Conservation (phyloP, 2,329 filamentous ascomycete species). For the Sphaerulina vaccinii region DNA sequence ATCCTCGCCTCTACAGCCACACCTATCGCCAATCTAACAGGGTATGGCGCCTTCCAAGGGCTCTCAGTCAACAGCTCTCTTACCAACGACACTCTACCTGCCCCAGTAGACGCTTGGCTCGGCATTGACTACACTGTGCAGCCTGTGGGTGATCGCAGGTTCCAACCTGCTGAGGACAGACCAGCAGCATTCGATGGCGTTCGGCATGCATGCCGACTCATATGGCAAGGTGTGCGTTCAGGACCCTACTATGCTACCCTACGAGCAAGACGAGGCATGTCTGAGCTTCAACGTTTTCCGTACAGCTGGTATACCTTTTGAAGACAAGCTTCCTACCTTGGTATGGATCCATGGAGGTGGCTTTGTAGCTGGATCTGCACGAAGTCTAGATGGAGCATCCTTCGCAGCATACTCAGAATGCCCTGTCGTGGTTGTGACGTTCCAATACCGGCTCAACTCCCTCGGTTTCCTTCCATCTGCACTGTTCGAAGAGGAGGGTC, state of each 20-base stretch:
- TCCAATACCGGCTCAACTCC: slow-evolving; percentile 63
- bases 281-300: slow-evolving; percentile 60
- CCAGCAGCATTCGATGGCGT: slow-evolving; percentile 26
- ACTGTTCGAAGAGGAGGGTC: slow-evolving; percentile 51
- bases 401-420: slow-evolving; percentile 54
- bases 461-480: slow-evolving; percentile 65
- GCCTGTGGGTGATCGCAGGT: slow-evolving; percentile 54
- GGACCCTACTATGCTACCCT: slow-evolving; percentile 10
- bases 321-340: slow-evolving; percentile 51
- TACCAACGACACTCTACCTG: slow-evolving; percentile 19
- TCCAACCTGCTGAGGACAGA: slow-evolving; percentile 42
- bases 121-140: slow-evolving; percentile 43
- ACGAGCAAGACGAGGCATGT: slow-evolving; percentile 51
- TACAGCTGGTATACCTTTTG: slow-evolving; percentile 30
- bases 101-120: slow-evolving; percentile 35
- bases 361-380: slow-evolving; percentile 48
- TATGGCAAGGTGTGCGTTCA: slow-evolving; percentile 25
- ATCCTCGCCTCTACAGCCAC: slow-evolving; percentile 11
- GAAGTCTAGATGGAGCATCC: slow-evolving; percentile 61
- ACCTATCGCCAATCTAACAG: slow-evolving; percentile 15
- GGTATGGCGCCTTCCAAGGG: slow-evolving; percentile 22
- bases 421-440: slow-evolving; percentile 56
- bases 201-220: slow-evolving; percentile 11
- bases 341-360: slow-evolving; percentile 63
- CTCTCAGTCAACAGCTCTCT: slow-evolving; percentile 18